phyloP scores from a whole-genome alignment of 2,329 filamentous ascomycete species.

The Phoma sp. region DNA sequence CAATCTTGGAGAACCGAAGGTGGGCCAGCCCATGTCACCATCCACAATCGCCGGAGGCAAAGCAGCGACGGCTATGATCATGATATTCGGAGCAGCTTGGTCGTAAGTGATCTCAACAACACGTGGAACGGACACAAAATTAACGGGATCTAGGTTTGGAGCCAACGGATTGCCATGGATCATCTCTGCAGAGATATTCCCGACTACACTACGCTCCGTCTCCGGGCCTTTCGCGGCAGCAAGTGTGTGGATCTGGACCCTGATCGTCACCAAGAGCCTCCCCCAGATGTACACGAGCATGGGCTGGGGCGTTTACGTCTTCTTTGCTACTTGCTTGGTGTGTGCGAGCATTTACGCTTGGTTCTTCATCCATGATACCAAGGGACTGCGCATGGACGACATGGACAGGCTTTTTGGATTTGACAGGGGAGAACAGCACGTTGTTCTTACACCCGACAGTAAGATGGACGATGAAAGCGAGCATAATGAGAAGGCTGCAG shows the following conservation, averaged over 20 bases:
- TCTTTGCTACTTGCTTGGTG: conserved; percentile 57
- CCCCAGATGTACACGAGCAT: conserved; percentile 66
- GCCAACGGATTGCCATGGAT: conserved; percentile 76
- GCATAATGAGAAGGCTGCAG: conserved; percentile 23
- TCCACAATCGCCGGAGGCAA: conserved; percentile 48
- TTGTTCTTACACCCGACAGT: neutral
- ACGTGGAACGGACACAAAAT: conserved; percentile 1
- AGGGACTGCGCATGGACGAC: conserved; percentile 54
- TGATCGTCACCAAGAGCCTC: conserved; percentile 71
- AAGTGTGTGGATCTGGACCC: conserved; percentile 77
- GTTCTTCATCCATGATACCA: conserved; percentile 54
- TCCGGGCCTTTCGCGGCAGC: conserved; percentile 67
- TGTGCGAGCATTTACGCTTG: conserved; percentile 49
- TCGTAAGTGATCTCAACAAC: neutral
- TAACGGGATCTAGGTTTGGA: neutral
- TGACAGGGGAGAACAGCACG: conserved; percentile 25
- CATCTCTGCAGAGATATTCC: conserved; percentile 76
- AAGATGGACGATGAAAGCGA: conserved; percentile 24
- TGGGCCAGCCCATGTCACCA: conserved; percentile 35
- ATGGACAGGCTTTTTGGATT: conserved; percentile 58
- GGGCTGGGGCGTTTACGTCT: conserved; percentile 55
- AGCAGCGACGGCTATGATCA: conserved; percentile 49
- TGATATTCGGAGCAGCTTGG: conserved; percentile 43
- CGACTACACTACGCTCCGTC: conserved; percentile 64
- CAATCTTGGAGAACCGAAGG: conserved; percentile 47